phyloP scores from a whole-genome alignment of 2,329 filamentous ascomycete genomes.

The Penicillium sp. region DNA sequence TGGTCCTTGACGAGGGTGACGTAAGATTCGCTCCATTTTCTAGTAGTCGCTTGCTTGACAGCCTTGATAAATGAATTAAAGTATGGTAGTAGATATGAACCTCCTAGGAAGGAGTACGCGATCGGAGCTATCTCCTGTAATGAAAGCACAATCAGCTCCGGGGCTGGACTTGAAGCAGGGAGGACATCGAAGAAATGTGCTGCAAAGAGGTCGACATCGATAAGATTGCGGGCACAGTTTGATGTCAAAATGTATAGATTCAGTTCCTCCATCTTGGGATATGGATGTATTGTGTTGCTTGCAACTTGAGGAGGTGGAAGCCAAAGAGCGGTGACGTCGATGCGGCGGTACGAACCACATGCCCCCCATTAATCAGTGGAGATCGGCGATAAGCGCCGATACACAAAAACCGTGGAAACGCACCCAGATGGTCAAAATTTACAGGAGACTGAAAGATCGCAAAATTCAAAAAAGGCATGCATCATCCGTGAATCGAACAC shows the following conservation, averaged over 20 bases:
- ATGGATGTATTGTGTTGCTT: slow-evolving; percentile 14
- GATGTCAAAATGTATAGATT: slow-evolving; percentile 82
- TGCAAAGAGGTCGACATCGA: slow-evolving; percentile 72
- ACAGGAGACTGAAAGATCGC: neutral
- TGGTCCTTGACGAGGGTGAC: slow-evolving; percentile 72
- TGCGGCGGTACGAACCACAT: slow-evolving; percentile 13
- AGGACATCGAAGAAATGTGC: slow-evolving; percentile 69
- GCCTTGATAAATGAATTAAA: slow-evolving; percentile 72
- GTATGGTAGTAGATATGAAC: slow-evolving; percentile 76
- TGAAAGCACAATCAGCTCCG: slow-evolving; percentile 66
- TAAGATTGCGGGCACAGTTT: slow-evolving; percentile 77
- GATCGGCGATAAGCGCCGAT: slow-evolving; percentile 6
- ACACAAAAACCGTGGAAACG: neutral
- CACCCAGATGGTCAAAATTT: neutral
- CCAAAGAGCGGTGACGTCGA: slow-evolving; percentile 25
- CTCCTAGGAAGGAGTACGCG: slow-evolving; percentile 80
- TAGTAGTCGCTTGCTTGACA: slow-evolving; percentile 68
- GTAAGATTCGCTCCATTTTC: slow-evolving; percentile 58
- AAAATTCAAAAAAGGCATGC: slow-evolving; percentile 26
- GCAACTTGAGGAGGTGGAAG: slow-evolving; percentile 2
- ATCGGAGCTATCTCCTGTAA: slow-evolving; percentile 91
- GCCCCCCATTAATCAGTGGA: slow-evolving; percentile 14
- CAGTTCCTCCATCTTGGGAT: slow-evolving; percentile 53
- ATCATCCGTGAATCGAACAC: slow-evolving; percentile 54
- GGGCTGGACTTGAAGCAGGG: slow-evolving; percentile 50